Percentiles rank a stretch among this genome's conserved stretches.
Evolutionary conservation across 2,329 filamentous ascomycete genomes (phyloP).

Genomic region (Talaromyces pinophilus): DNA sequence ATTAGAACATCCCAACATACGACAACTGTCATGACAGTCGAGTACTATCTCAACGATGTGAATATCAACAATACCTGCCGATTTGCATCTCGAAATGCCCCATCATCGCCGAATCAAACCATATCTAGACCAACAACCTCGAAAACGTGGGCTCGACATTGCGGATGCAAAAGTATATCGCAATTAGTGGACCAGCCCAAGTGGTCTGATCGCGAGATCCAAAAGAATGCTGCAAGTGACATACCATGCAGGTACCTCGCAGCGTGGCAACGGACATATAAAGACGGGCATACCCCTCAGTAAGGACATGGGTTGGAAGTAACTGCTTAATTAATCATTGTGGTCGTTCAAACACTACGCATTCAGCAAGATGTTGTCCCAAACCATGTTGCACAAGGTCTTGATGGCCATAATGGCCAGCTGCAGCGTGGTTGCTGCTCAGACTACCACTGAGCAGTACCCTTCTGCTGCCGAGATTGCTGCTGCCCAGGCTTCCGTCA

Average conservation of each 20-base stretch:
- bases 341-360: neutral
- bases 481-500: constrained; percentile 56
- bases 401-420: constrained; percentile 30
- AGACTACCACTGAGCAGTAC: constrained; percentile 31
- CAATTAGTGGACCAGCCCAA: neutral
- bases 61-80: neutral
- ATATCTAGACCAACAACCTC: neutral
- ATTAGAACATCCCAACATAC: neutral
- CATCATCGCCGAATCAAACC: neutral
- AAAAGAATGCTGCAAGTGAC: neutral
- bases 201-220: constrained; percentile 3
- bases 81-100: neutral
- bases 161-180: neutral
- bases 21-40: too few species aligned
- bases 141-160: neutral
- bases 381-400: constrained; percentile 27
- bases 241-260: neutral
- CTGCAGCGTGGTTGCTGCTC: constrained; percentile 29
- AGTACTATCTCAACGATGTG: neutral
- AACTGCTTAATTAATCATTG: neutral
- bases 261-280: neutral
- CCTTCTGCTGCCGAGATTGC: constrained; percentile 35
- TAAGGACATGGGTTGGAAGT: too few species aligned
- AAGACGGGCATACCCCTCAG: neutral
- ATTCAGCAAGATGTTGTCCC: constrained; percentile 26